Evolutionary conservation across 164 flowering plant species (phyloP).

Genomic region (Annona squamosa): DNA sequence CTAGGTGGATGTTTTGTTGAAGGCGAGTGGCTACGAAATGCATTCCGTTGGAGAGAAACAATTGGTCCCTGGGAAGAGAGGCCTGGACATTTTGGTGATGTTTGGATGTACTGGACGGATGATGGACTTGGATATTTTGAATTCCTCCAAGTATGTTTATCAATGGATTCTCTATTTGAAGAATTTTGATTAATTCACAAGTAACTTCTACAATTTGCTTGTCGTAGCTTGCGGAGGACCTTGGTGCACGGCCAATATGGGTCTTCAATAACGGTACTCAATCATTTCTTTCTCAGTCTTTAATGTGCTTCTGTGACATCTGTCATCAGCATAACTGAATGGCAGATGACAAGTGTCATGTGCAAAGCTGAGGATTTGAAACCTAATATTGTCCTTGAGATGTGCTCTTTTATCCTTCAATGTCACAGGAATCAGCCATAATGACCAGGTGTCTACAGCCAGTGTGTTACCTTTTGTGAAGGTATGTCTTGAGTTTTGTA

Average conservation of each 20-base stretch:
- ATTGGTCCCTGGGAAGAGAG: constrained; percentile 96
- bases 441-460: constrained; percentile 66
- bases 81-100: constrained; percentile 92
- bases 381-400: background rate
- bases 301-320: background rate
- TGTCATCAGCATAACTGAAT: too few species aligned
- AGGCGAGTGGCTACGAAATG: constrained; percentile 88
- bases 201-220: constrained; percentile 1
- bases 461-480: constrained; percentile 63
- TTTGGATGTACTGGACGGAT: constrained; percentile 96
- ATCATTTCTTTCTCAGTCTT: constrained; percentile 1
- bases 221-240: constrained; percentile 80
- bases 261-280: constrained; percentile 88
- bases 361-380: background rate
- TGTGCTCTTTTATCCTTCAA: background rate
- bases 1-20: constrained; percentile 92
- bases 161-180: constrained; percentile 1
- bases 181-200: background rate
- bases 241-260: constrained; percentile 77
- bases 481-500: constrained; percentile 26
- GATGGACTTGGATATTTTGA: constrained; percentile 93
- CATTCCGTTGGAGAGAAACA: constrained; percentile 85
- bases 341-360: too few species aligned
- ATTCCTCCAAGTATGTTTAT: constrained; percentile 69
- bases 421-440: constrained; percentile 72